Evolutionary conservation across 208 protist species (phyloP).

Genomic region (Trypanosoma theileri): DNA sequence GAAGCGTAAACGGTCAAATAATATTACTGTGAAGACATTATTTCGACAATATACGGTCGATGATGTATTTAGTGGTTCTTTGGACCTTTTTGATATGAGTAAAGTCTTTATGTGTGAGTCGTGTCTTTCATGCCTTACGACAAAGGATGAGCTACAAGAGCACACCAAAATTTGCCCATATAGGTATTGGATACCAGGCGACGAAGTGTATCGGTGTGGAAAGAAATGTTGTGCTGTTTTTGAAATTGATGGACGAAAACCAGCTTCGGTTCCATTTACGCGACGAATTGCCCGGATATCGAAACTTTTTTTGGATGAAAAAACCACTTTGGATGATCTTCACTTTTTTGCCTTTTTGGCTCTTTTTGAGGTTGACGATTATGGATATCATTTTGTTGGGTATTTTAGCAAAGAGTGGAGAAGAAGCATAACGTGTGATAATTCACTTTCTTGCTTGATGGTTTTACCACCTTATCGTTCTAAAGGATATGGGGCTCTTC

Average conservation of each 20-base stretch:
- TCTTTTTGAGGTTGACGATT: constrained; percentile 72
- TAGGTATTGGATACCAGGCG: constrained; percentile 64
- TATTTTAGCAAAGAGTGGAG: constrained; percentile 82
- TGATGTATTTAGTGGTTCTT: constrained; percentile 8
- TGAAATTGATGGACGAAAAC: constrained; percentile 68
- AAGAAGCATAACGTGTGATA: constrained; percentile 52
- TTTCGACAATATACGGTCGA: constrained; percentile 23
- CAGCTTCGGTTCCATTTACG: constrained; percentile 42
- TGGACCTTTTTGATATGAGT: constrained; percentile 10
- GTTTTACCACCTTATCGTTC: constrained; percentile 63
- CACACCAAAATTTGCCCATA: constrained; percentile 49
- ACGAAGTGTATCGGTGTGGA: constrained; percentile 59
- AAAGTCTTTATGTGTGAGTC: constrained; percentile 63
- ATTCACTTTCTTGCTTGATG: constrained; percentile 81
- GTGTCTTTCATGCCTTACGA: constrained; percentile 49
- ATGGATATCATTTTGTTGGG: constrained; percentile 71
- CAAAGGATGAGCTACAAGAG: constrained; percentile 31
- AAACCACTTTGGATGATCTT: constrained; percentile 74
- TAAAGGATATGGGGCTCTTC: constrained; percentile 66
- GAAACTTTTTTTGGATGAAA: constrained; percentile 67
- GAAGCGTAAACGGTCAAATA: constrained; percentile 4
- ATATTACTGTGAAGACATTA: constrained; percentile 15
- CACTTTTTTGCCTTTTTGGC: constrained; percentile 73
- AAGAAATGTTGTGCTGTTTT: constrained; percentile 39
- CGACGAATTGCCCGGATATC: constrained; percentile 53